Evolutionary conservation across 305 asterid genomes (phyloP), one percentile per base, ranked within the genome.

Genomic region (Plantago rigida): DNA sequence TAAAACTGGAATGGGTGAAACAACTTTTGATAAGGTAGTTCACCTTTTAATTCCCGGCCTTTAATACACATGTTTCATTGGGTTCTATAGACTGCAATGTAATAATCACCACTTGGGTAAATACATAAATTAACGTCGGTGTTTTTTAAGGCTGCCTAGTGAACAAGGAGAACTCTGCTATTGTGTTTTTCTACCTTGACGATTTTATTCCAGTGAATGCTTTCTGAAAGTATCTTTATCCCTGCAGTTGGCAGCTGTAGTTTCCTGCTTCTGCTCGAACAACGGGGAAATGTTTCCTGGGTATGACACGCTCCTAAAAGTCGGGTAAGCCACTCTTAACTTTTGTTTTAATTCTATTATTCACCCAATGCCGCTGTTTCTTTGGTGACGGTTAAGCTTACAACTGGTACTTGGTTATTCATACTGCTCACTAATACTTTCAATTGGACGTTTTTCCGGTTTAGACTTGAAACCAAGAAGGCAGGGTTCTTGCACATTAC

Each of bases 1-100:
- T 64, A 92, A 79, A 71, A 88, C 97, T 34, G 99, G 99, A 71
- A 88, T 88, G 97, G 87, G 94, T 14, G 96, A 88, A 71, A 92
- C 96, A 13, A 88, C 89, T 60, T 88, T 92, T 72, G 99, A 84
- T 64, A 82, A 88, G 97, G 99, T 92, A 71, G 13, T 28, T 55
- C 65, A 34, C 64, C 54, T 4, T n/a, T 53, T 36, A 36, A 22
- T 5, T 1, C 11, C 44, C 0, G 10, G 1, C 44, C 44, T 36
- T 36, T 8, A 36, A 7, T 36, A 36, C 10, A 8, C 8, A 6
- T 36, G 1, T 36, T 7, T 36, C 44, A 8, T 36, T 4, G 44
- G 44, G 8, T 36, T 22, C 26, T 22, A 22, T 2, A 22, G 26
- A 1, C 4, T 36, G 8, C 11, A 36, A 8, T 36, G 9, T 8